phyloP scores from a whole-genome alignment of 2,329 filamentous ascomycete species.

The Amesomyces nigricolor region DNA sequence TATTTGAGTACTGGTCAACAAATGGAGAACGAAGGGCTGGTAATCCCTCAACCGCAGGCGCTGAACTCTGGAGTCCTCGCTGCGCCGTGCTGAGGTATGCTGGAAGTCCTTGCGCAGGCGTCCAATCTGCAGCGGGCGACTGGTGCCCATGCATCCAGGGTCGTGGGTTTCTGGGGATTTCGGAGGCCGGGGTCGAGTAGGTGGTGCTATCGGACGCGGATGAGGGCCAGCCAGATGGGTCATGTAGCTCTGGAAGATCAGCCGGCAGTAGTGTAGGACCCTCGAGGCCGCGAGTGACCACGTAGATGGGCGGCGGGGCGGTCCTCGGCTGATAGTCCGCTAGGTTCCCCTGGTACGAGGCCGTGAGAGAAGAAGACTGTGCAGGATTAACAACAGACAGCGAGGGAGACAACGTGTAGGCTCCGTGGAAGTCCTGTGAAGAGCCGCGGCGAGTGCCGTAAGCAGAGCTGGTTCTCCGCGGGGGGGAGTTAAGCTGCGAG shows the following conservation, averaged over 20 bases:
- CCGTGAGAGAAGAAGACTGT: slow-evolving; percentile 6
- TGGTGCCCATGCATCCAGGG: slow-evolving; percentile 26
- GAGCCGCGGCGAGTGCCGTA: slow-evolving; percentile 2
- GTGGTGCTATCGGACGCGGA: slow-evolving; percentile 41
- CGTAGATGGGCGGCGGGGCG: slow-evolving; percentile 24
- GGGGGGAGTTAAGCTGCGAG: slow-evolving; percentile 9
- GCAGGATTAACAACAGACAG: slow-evolving; percentile 26
- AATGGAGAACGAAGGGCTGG: slow-evolving; percentile 27
- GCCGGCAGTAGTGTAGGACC: slow-evolving; percentile 31
- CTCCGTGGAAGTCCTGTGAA: slow-evolving; percentile 6
- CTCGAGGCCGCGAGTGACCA: slow-evolving; percentile 27
- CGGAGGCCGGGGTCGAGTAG: slow-evolving; percentile 42
- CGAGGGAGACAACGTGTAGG: slow-evolving; percentile 17
- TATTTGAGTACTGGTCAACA: slow-evolving; percentile 26
- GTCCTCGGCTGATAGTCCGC: slow-evolving; percentile 29
- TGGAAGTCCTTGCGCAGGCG: slow-evolving; percentile 26
- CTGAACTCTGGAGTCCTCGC: slow-evolving; percentile 17
- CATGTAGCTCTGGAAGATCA: slow-evolving; percentile 30
- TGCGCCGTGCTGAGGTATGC: slow-evolving; percentile 23
- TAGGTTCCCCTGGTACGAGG: slow-evolving; percentile 23
- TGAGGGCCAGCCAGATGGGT: slow-evolving; percentile 39
- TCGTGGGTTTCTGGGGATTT: slow-evolving; percentile 29
- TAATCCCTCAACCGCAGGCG: slow-evolving; percentile 27
- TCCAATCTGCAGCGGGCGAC: slow-evolving; percentile 32
- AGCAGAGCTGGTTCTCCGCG: slow-evolving; percentile 1